Evolutionary conservation across 148 eudicot species (phyloP).

Genomic region (Arctostaphylos glauca): DNA sequence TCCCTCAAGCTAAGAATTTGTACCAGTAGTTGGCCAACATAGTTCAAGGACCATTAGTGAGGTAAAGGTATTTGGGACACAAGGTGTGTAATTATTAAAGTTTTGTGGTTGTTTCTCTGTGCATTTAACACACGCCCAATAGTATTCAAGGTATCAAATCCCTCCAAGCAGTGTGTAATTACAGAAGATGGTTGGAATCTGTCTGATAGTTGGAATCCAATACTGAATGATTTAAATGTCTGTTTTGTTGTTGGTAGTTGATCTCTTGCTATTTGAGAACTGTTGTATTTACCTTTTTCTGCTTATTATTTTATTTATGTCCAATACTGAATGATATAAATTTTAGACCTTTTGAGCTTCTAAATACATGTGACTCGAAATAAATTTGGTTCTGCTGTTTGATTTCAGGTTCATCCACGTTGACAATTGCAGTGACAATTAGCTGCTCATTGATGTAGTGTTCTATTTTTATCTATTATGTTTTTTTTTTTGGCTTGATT

Average conservation of each 20-base stretch:
- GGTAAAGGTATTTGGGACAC: not conserved
- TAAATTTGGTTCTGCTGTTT: too few relatives aligned
- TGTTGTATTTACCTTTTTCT: too few relatives aligned
- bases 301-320: too few relatives aligned
- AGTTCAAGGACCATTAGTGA: not conserved
- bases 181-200: not conserved
- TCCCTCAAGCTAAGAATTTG: not conserved
- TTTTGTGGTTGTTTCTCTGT: not conserved
- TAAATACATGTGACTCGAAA: too few relatives aligned
- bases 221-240: not conserved
- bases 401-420: too few relatives aligned
- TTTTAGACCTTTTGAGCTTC: too few relatives aligned
- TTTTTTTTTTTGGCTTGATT: too few relatives aligned
- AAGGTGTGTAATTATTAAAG: not conserved
- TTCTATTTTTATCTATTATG: too few relatives aligned
- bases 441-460: too few relatives aligned
- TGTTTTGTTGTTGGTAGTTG: not conserved
- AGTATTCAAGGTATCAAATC: slow-evolving; percentile 3
- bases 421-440: too few relatives aligned
- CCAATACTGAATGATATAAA: too few relatives aligned
- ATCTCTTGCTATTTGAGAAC: not conserved
- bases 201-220: not conserved
- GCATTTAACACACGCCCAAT: not conserved
- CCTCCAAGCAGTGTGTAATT: not conserved
- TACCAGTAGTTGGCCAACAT: not conserved